Conservation (phyloP, 2,329 filamentous ascomycete genomes). For the Epichloe baconii region DNA sequence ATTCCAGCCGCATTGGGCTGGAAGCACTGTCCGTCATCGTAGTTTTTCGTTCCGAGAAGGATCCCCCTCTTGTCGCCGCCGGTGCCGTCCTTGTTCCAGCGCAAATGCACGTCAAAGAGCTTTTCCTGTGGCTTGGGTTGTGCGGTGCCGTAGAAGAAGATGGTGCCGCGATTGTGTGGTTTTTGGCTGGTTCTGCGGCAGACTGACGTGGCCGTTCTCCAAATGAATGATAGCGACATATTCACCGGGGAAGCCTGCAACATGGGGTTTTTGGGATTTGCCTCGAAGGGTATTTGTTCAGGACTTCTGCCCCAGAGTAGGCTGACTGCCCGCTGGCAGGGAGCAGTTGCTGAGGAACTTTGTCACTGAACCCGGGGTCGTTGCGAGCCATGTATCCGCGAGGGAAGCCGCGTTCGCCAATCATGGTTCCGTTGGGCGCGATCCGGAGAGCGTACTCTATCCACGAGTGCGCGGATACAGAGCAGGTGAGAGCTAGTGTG, state of each 20-base stretch:
- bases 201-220: constrained; percentile 66
- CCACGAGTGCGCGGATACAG: constrained; percentile 58
- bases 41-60: constrained; percentile 66
- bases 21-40: constrained; percentile 84
- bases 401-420: constrained; percentile 59
- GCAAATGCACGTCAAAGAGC: constrained; percentile 52
- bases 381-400: constrained; percentile 53
- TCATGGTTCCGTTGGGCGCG: constrained; percentile 58
- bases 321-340: constrained; percentile 47
- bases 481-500: constrained; percentile 17
- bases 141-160: constrained; percentile 62
- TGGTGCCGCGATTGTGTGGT: constrained; percentile 52
- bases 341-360: constrained; percentile 48
- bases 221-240: constrained; percentile 53
- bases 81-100: constrained; percentile 68
- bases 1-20: constrained; percentile 54
- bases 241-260: constrained; percentile 49
- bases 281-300: constrained; percentile 23
- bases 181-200: constrained; percentile 42
- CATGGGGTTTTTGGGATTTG: constrained; percentile 42
- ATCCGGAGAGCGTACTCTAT: constrained; percentile 64
- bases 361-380: constrained; percentile 42
- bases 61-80: constrained; percentile 74
- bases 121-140: constrained; percentile 38
- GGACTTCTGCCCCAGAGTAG: constrained; percentile 47